Evolutionary conservation across 2,329 filamentous ascomycete species (phyloP).

Genomic region (Aureobasidium melanogenum): DNA sequence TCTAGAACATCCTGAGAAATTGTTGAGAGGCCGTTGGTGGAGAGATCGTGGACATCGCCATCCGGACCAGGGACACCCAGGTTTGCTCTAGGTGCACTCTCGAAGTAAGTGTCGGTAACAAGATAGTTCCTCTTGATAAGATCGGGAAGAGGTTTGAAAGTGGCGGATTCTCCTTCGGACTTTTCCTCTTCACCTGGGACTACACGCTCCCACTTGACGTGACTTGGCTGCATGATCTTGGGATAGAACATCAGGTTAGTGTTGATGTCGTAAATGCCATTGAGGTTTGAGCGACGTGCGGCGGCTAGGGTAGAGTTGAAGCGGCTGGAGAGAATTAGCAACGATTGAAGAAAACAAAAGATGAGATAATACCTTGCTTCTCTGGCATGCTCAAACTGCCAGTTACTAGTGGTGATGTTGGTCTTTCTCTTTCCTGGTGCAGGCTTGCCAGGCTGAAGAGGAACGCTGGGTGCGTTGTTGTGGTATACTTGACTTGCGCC

Average conservation of each 20-base stretch:
- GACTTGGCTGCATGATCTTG: slow-evolving; percentile 78
- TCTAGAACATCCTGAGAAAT: slow-evolving; percentile 57
- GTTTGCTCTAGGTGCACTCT: slow-evolving; percentile 49
- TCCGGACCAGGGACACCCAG: slow-evolving; percentile 53
- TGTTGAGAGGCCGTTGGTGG: slow-evolving; percentile 49
- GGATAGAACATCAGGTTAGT: slow-evolving; percentile 89
- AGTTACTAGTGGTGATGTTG: slow-evolving; percentile 86
- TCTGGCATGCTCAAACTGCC: slow-evolving; percentile 90
- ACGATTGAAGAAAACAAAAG: slow-evolving; percentile 13
- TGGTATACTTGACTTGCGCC: slow-evolving; percentile 95
- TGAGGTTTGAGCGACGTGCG: slow-evolving; percentile 58
- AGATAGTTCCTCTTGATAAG: slow-evolving; percentile 53
- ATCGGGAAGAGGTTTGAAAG: slow-evolving; percentile 47
- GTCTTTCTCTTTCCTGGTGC: slow-evolving; percentile 72
- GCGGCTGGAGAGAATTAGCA: slow-evolving; percentile 44
- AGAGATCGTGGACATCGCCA: slow-evolving; percentile 40
- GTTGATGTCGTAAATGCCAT: slow-evolving; percentile 85
- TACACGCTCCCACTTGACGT: slow-evolving; percentile 71
- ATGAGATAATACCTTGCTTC: slow-evolving; percentile 64
- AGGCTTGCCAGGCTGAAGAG: slow-evolving; percentile 62
- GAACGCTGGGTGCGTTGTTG: slow-evolving; percentile 62
- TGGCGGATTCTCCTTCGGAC: slow-evolving; percentile 20
- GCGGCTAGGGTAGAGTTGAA: slow-evolving; percentile 72
- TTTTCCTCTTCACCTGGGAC: slow-evolving; percentile 23
- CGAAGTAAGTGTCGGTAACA: slow-evolving; percentile 52